phyloP scores from a whole-genome alignment of 306 rosid genomes.

The Vigna reflexopilosa region DNA sequence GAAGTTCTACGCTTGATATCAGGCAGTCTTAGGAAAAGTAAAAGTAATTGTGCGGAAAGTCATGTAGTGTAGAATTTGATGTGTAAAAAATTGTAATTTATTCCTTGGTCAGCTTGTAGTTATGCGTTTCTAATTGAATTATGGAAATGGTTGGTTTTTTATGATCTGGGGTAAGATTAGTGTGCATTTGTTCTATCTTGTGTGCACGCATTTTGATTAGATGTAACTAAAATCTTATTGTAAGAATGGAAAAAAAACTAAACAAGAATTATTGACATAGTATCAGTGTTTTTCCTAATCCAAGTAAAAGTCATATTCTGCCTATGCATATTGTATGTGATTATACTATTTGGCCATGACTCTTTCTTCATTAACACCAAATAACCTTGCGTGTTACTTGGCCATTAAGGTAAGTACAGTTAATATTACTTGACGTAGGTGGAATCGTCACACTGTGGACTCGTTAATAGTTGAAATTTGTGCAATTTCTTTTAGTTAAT shows the following conservation, averaged over 20 bases:
- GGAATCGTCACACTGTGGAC: neutral
- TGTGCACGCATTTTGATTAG: neutral
- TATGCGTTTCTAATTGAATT: constrained; percentile 27
- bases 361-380: too few relatives aligned
- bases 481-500: neutral
- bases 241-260: too few relatives aligned
- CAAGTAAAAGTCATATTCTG: neutral
- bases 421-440: neutral
- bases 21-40: constrained; percentile 34
- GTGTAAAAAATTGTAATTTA: constrained; percentile 27
- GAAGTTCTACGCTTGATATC: constrained; percentile 25
- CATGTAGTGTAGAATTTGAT: constrained; percentile 33
- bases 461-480: neutral
- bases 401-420: too few relatives aligned
- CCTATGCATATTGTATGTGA: too few relatives aligned
- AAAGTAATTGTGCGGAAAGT: constrained; percentile 16
- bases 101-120: constrained; percentile 34
- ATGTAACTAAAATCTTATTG: neutral
- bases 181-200: neutral
- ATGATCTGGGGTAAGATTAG: constrained; percentile 10
- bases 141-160: constrained; percentile 18
- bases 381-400: neutral
- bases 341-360: too few relatives aligned
- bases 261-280: neutral
- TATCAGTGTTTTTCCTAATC: neutral